Base-by-base conservation (phyloP, 2,329 filamentous ascomycete species). In the Monosporascus cannonballus region DNA sequence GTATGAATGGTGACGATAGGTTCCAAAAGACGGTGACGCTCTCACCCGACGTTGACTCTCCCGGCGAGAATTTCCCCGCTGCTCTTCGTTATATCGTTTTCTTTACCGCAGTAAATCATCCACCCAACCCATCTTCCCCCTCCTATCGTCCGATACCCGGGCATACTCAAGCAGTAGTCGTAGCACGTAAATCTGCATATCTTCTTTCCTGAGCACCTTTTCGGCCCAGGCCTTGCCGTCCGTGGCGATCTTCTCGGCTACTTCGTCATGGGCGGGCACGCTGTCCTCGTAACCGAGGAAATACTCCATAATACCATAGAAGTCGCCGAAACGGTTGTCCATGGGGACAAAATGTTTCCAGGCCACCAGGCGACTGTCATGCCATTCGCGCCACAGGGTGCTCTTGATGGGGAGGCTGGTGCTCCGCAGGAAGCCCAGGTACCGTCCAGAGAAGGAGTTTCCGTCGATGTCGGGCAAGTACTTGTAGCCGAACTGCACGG, bases 301-400 rank as follows among this genome's bases (percentile, higher is more conserved):
- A 63, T 89, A 92, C 53, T 87, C 82, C 76, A 90, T 77, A 51
- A 90, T 84, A 44, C 81, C 84, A 56, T 84, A 91, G 61, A 87
- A 78, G 59, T 92, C 89, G 37, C 80, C 72, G 61, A 85, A 91
- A 1, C 84, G 80, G 62, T 81, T 87, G 64, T 91, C 86, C 79
- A 93, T 84, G 17, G 89, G 89, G 2, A 91, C 84, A 61, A 89
- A 93, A 68, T 94, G 89, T 62, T 83, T 83, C 89, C 89, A 94
- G 0, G 87, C 78, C 2, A 90, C 74, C 1, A 93, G 74, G 3
- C 89, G 77, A 45, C 78, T 80, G 65, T 92, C 88, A 63, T 92
- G 89, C 89, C 89, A 94, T 67, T 94, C 89, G 20, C 81, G 78
- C 71, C 85, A 94, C 22, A 93, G 73, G 0, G 89, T 90, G 6